Conservation (phyloP, 78 protist species). For the Dictyostelium intermedium region DNA sequence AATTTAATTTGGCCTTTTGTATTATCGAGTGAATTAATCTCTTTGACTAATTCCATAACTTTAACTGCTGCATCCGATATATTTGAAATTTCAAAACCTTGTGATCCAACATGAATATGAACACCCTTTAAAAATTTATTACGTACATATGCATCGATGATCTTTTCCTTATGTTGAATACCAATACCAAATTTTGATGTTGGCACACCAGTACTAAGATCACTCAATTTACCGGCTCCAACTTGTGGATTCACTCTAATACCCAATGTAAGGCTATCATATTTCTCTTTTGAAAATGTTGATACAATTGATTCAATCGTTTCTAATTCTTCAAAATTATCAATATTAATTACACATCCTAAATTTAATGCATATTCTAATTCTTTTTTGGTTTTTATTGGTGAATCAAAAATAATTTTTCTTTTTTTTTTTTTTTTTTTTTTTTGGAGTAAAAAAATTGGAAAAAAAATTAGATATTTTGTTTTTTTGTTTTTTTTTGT, state of each 20-base stretch:
- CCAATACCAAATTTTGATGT: constrained; percentile 77
- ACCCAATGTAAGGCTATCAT: neutral
- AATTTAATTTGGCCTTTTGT: constrained; percentile 18
- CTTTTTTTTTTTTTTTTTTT: neutral
- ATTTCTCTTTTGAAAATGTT: neutral
- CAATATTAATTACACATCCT: constrained; percentile 44
- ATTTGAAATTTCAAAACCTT: constrained; percentile 61
- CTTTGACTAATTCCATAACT: constrained; percentile 19
- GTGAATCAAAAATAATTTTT: constrained; percentile 73
- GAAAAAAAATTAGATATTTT: too few relatives aligned
- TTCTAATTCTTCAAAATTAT: constrained; percentile 66
- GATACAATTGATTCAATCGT: constrained; percentile 25
- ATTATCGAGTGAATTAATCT: neutral
- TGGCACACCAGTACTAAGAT: constrained; percentile 74
- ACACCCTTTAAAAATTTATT: constrained; percentile 30
- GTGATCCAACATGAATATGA: constrained; percentile 70
- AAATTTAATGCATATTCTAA: constrained; percentile 70
- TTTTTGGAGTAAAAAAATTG: too few relatives aligned
- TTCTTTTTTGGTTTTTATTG: constrained; percentile 49
- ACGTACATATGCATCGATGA: neutral
- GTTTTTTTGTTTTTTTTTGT: too few relatives aligned
- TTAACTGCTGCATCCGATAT: constrained; percentile 1
- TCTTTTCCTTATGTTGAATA: constrained; percentile 22
- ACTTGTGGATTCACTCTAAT: constrained; percentile 72
- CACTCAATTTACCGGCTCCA: constrained; percentile 42